Base-by-base conservation (phyloP, 2,329 filamentous ascomycete species). In the Chaetothyriales sp. region DNA sequence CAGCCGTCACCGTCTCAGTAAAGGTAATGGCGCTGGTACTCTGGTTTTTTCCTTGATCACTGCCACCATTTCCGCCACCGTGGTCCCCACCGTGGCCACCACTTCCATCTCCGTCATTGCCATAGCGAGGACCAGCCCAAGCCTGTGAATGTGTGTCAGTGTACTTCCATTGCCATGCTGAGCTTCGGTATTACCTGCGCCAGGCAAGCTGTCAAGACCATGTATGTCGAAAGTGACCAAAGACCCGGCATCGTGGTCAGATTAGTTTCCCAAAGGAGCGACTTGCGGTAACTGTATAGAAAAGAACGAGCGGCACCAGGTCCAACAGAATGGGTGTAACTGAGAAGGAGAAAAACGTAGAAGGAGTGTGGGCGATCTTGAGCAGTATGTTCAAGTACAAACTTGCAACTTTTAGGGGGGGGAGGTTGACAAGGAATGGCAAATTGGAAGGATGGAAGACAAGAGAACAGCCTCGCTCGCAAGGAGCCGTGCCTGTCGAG, bases 161-260 rank as follows among this genome's bases (percentile, higher is more conserved):
- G 33, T 13, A 15, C 15, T 40, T 40, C 13, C 33, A 40, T 13
- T 15, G 13, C 10, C 4, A 15, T 40, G 5, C 33, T 40, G 33
- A 15, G 33, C 10, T 40, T 28, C 45, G 8, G 40, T 47, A 55
- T 46, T 53, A 59, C 58, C 55, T 58, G 58, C 58, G 57, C 58
- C 58, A 60, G 58, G 58, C 58, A 60, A 56, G 58, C 51, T 48
- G 58, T 54, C 51, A 60, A 47, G 48, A 54, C 19, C 19, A 54
- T 49, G 53, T 53, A 51, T 49, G 52, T 51, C 28, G 49, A 58
- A 55, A 58, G 54, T 47, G 55, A 57, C 50, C 56, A 54, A 47
- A 58, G 18, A 48, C 54, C 56, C 56, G 56, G 52, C 56, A 58
- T 58, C 51, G 48, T 53, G 51, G 51, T 51, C 49, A 49, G 48